Evolutionary conservation across 768 basidiomycete species (phyloP), one percentile per base, ranked within the genome.

Genomic region (Multifurca ochricompacta): DNA sequence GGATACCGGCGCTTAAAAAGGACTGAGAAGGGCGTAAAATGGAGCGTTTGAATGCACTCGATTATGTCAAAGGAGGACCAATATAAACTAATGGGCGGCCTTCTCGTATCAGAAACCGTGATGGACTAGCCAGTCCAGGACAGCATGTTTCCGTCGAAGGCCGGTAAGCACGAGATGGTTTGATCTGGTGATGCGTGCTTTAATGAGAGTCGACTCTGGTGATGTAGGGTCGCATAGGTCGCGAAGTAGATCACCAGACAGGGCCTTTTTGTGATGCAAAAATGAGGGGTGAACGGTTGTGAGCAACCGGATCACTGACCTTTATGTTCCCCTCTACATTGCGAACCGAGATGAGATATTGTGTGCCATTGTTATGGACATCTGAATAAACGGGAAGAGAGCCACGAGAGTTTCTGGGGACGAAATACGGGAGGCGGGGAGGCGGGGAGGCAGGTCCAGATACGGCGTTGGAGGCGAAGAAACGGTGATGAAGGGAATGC

Each of bases 361-460:
- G 77, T 4, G 81, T 77, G 54, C 83, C 78, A 28, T 69, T 79
- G 65, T 84, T 87, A 58, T 83, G 80, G 41, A 86, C 65, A 65
- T 89, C 84, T 27, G 83, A 78, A 67, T 88, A 88, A 23, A 91
- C 84, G 40, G 87, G 87, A 28, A 90, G 74, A 44, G 77, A 77
- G 30, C 85, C 83, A 46, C 74, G 74, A 43, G 77, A 67, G 67
- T 86, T 89, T 57, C 87, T 78, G 19, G 79, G 76, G 41, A 91
- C 73, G 57, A 76, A 78, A 69, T 87, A 91, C 16, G 69, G 62
- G 27, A 51, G 63, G 49, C 18, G 55, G 18, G 51, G 49, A 34
- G 48, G 31, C 37, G 42, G 36, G 31, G 55, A n/a, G 49, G 49
- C 19, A 2, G 44, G 42, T 6, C 28, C 32, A 21, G 54, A 45